phyloP scores from a whole-genome alignment of 2,329 filamentous ascomycete genomes.

The Epicoccum nigrum region DNA sequence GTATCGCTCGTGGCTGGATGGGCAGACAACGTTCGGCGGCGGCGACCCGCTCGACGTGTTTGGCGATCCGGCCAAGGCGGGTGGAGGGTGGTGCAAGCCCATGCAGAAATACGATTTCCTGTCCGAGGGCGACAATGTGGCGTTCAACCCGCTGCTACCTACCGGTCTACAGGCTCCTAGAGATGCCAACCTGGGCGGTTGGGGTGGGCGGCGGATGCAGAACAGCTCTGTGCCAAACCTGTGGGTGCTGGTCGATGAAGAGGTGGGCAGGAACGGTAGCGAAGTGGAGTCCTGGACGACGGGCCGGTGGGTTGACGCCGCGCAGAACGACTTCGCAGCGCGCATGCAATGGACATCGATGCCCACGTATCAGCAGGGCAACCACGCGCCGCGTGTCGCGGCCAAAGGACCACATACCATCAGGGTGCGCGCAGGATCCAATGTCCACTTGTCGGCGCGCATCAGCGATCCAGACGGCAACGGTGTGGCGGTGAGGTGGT shows the following conservation, averaged over 20 bases:
- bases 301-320: slow-evolving; percentile 55
- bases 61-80: slow-evolving; percentile 49
- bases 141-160: slow-evolving; percentile 10
- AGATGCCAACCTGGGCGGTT: background rate
- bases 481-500: background rate
- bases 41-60: slow-evolving; percentile 41
- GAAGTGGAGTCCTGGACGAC: slow-evolving; percentile 29
- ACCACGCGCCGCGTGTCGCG: background rate
- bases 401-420: background rate
- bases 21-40: slow-evolving; percentile 51
- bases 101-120: slow-evolving; percentile 15
- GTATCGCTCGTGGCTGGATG: slow-evolving; percentile 53
- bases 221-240: background rate
- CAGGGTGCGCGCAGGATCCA: background rate
- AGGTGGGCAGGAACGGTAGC: background rate
- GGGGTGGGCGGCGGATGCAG: slow-evolving; percentile 1
- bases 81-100: slow-evolving; percentile 16
- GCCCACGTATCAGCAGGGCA: background rate
- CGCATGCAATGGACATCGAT: slow-evolving; percentile 40
- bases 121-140: slow-evolving; percentile 25
- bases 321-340: slow-evolving; percentile 53
- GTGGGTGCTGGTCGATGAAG: background rate
- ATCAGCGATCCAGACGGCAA: slow-evolving; percentile 3
- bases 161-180: slow-evolving; percentile 31
- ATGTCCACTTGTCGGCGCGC: background rate